phyloP scores from a whole-genome alignment of 345 rosid species.

The Boechera retrofracta region DNA sequence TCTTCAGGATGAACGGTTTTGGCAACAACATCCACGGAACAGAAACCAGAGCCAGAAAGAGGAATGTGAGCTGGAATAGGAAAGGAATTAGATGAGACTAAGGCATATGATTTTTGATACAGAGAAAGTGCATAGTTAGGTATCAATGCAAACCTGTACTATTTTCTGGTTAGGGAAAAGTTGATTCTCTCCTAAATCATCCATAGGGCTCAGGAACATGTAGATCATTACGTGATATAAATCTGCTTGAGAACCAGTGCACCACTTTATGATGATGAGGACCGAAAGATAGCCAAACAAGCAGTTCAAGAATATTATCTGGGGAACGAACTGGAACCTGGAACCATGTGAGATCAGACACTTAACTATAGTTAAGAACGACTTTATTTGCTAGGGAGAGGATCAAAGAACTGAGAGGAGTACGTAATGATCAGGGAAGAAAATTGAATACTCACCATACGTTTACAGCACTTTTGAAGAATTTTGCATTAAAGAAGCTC shows the following conservation, averaged over 20 bases:
- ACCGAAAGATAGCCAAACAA: slow-evolving; percentile 90
- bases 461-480: slow-evolving; percentile 67
- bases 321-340: slow-evolving; percentile 99
- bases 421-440: background rate
- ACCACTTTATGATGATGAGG: slow-evolving; percentile 88
- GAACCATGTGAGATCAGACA: slow-evolving; percentile 36
- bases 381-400: slow-evolving; percentile 22
- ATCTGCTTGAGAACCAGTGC: slow-evolving; percentile 93
- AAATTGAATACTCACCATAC: slow-evolving; percentile 58
- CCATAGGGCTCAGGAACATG: slow-evolving; percentile 97
- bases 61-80: slow-evolving; percentile 65
- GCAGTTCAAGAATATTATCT: slow-evolving; percentile 85
- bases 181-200: slow-evolving; percentile 88
- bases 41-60: slow-evolving; percentile 81
- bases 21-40: slow-evolving; percentile 98
- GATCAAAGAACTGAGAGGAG: slow-evolving; percentile 11
- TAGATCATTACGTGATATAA: slow-evolving; percentile 88
- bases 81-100: slow-evolving; percentile 17
- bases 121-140: slow-evolving; percentile 9
- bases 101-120: background rate
- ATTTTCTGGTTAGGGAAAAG: slow-evolving; percentile 79
- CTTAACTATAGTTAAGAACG: background rate
- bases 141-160: slow-evolving; percentile 62
- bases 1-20: slow-evolving; percentile 91
- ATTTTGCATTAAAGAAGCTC: slow-evolving; percentile 88